These are phyloP conservation scores for Trichomonas vaginalis DNA, from an alignment of 208 protist genomes.

Conservation along the genomic window DNA sequence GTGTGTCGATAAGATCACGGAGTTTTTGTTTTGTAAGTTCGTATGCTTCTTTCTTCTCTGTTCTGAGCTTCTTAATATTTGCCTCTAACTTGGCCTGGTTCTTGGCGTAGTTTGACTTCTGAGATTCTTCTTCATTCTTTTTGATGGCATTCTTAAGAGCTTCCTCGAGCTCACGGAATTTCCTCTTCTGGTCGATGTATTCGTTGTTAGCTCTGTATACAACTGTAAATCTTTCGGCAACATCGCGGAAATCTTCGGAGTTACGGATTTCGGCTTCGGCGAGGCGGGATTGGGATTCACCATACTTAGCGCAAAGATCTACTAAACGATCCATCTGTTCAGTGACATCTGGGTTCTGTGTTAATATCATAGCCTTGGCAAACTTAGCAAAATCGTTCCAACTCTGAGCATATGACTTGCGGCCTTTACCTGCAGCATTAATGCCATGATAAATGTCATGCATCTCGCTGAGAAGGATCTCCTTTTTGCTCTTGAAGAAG, in stretches of 20 bases:
- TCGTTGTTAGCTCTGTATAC: background rate
- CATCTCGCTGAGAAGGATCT: background rate
- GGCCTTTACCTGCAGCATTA: background rate
- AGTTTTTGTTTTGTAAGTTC: background rate
- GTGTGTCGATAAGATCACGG: background rate
- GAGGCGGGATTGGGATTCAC: background rate
- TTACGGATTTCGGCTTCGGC: background rate
- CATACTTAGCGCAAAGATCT: background rate
- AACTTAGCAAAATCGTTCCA: background rate
- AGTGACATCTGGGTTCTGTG: background rate
- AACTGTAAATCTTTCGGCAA: background rate
- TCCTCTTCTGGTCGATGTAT: background rate
- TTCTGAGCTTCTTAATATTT: background rate
- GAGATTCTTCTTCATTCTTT: background rate
- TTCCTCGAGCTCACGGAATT: background rate
- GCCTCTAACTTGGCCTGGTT: background rate
- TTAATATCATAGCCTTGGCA: background rate
- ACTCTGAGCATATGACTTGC: background rate
- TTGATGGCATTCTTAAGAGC: background rate
- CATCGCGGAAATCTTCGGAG: slow-evolving; percentile 6
- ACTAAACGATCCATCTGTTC: background rate
- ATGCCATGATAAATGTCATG: background rate
- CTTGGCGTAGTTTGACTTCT: background rate
- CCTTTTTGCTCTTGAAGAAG: background rate
- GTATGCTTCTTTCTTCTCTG: background rate